Percentiles rank a stretch among this genome's conserved stretches.
phyloP scores from a whole-genome alignment of 768 basidiomycete species.

The Melanogaster broomeanus region DNA sequence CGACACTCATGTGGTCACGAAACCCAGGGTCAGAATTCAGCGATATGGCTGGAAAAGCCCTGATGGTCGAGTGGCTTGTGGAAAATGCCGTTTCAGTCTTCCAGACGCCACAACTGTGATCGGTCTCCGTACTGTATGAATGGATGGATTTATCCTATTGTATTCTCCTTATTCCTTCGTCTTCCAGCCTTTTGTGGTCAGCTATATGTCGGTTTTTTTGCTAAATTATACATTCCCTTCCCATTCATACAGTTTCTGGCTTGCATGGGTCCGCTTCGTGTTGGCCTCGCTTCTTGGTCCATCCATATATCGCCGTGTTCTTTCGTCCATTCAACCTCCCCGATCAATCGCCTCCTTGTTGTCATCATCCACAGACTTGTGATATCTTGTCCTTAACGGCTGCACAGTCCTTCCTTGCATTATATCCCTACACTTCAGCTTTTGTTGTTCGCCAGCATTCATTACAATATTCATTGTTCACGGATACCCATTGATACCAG shows the following conservation, averaged over 20 bases:
- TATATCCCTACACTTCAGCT: neutral
- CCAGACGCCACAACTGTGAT: slow-evolving; percentile 13
- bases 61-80: slow-evolving; percentile 92
- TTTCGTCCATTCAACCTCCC: neutral
- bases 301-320: neutral
- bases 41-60: slow-evolving; percentile 96
- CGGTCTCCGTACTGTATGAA: slow-evolving; percentile 8
- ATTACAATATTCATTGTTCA: slow-evolving; percentile 9
- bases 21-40: slow-evolving; percentile 89
- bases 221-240: slow-evolving; percentile 21
- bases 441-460: slow-evolving; percentile 9
- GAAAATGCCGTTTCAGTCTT: slow-evolving; percentile 76
- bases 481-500: slow-evolving; percentile 19
- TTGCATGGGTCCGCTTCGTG: neutral
- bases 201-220: slow-evolving; percentile 4
- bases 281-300: neutral
- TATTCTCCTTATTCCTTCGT: slow-evolving; percentile 21
- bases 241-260: neutral
- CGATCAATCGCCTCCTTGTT: neutral
- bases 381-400: neutral
- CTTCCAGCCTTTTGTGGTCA: slow-evolving; percentile 11
- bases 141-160: slow-evolving; percentile 26
- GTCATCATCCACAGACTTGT: neutral
- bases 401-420: neutral
- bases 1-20: slow-evolving; percentile 90